These are phyloP conservation scores for Recurvomyces mirabilis DNA, from an alignment of 495 filamentous ascomycete genomes.

Conservation along the genomic window DNA sequence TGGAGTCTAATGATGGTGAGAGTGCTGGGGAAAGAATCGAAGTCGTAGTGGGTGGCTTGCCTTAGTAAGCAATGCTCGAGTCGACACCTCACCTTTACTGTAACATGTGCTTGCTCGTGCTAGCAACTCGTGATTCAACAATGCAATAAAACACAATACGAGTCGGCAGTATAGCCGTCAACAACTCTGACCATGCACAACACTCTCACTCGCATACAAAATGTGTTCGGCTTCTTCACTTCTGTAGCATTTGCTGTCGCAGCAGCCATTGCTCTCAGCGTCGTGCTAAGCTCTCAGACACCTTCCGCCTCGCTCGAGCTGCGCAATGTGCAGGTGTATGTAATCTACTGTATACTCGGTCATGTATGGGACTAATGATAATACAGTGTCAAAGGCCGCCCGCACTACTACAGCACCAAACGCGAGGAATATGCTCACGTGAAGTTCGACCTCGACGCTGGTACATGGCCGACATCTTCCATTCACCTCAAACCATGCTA, in stretches of 20 bases:
- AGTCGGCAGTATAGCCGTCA: not conserved
- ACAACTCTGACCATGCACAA: conserved; percentile 61
- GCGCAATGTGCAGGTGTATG: conserved; percentile 80
- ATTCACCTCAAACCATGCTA: conserved; percentile 2
- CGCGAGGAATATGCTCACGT: conserved; percentile 91
- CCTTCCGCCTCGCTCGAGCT: conserved; percentile 55
- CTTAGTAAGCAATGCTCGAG: no score
- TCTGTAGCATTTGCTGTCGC: conserved; percentile 78
- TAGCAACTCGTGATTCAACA: no score
- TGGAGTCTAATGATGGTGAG: no score
- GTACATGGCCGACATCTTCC: conserved; percentile 27
- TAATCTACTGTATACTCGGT: conserved; percentile 1
- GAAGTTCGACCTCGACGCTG: conserved; percentile 77
- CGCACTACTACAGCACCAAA: conserved; percentile 85
- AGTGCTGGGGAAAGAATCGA: no score
- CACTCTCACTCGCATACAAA: conserved; percentile 68
- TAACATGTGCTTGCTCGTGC: no score
- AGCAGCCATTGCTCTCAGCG: conserved; percentile 64
- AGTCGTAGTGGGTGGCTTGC: no score
- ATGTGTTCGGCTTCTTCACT: conserved; percentile 96
- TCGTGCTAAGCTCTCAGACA: conserved; percentile 57
- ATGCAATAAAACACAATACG: not conserved
- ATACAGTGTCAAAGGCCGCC: conserved; percentile 68
- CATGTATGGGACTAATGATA: not conserved
- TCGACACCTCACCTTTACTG: no score